Conservation (phyloP, 352 stramenopile species). For the Pythium aphanidermatum region DNA sequence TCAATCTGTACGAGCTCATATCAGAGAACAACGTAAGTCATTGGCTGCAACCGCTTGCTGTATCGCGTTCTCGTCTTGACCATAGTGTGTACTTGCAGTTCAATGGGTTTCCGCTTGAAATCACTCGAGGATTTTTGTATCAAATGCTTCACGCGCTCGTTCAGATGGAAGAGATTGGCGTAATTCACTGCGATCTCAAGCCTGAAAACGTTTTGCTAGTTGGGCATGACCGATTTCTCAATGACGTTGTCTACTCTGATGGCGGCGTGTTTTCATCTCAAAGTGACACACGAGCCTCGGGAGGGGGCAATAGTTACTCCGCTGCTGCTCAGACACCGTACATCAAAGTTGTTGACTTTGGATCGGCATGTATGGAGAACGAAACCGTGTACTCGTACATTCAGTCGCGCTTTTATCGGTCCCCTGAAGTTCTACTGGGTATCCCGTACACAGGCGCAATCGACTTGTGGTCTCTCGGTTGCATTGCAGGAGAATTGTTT, state of each 20-base stretch:
- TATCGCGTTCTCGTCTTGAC: no score
- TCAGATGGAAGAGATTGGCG: conserved; percentile 81
- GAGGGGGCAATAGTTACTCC: neutral
- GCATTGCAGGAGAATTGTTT: conserved; percentile 88
- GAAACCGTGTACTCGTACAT: conserved; percentile 93
- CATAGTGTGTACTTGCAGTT: conserved; percentile 31
- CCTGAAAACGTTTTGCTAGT: conserved; percentile 94
- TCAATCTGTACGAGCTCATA: conserved; percentile 95
- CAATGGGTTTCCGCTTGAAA: conserved; percentile 72
- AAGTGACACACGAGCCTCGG: neutral
- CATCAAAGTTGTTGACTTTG: conserved; percentile 97
- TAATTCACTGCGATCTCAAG: conserved; percentile 98
- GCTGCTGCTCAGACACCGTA: conserved; percentile 10
- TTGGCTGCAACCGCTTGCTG: no score
- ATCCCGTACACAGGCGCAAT: conserved; percentile 49
- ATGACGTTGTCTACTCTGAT: conserved; percentile 14
- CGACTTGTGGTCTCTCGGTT: conserved; percentile 59
- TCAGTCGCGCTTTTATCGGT: conserved; percentile 92
- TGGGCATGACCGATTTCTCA: conserved; percentile 66
- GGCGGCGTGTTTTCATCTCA: no score
- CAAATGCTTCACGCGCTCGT: conserved; percentile 89
- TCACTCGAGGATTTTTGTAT: conserved; percentile 89
- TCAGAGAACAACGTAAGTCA: conserved; percentile 79
- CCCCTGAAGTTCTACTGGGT: conserved; percentile 60
- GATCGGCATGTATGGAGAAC: conserved; percentile 83